Evolutionary conservation across 768 basidiomycete species (phyloP).

Genomic region (Phylloporus sp.): DNA sequence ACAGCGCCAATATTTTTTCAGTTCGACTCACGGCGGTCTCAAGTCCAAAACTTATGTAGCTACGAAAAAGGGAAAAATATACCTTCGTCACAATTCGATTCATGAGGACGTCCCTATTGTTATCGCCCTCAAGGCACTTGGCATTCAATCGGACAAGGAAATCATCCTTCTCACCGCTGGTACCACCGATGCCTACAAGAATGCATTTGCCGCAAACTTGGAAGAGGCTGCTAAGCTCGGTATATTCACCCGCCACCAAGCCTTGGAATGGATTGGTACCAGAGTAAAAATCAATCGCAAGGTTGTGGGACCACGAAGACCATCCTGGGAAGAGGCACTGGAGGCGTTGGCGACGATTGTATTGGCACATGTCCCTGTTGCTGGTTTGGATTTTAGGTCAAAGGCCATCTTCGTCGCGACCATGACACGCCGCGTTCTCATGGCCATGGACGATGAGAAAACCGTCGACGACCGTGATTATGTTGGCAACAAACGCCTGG

Average conservation of each 20-base stretch:
- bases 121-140: conserved; percentile 93
- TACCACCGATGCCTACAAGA: conserved; percentile 82
- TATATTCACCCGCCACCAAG: conserved; percentile 89
- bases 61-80: conserved; percentile 92
- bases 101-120: conserved; percentile 96
- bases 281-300: conserved; percentile 85
- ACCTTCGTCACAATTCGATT: conserved; percentile 95
- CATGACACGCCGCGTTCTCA: conserved; percentile 93
- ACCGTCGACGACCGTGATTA: conserved; percentile 99
- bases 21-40: conserved; percentile 76
- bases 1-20: conserved; percentile 26
- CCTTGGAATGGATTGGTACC: conserved; percentile 91
- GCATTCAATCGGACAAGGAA: conserved; percentile 96
- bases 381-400: conserved; percentile 81
- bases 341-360: conserved; percentile 98
- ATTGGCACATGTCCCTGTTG: conserved; percentile 91
- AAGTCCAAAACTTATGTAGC: conserved; percentile 98
- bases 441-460: conserved; percentile 95
- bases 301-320: conserved; percentile 76
- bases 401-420: conserved; percentile 98
- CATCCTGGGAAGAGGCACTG: conserved; percentile 90
- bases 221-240: conserved; percentile 93
- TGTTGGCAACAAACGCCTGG: conserved; percentile 97
- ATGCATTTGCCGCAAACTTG: conserved; percentile 82
- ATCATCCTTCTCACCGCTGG: conserved; percentile 93